These are phyloP conservation scores for Microdochium bolleyi DNA, from an alignment of 2,329 filamentous ascomycete genomes.

Conservation along the genomic window DNA sequence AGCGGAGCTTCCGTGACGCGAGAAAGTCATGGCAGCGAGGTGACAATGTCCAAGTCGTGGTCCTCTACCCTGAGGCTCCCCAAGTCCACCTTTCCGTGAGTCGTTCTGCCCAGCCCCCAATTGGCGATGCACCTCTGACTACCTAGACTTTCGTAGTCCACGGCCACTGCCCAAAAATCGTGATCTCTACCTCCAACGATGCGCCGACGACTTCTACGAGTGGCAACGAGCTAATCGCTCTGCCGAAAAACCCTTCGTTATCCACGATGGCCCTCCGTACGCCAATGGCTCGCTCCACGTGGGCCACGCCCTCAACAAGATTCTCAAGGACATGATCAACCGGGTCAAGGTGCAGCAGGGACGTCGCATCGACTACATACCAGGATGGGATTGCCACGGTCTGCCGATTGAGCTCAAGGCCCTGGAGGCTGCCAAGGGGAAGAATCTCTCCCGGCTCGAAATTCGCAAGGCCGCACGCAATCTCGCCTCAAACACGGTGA, in stretches of 20 bases:
- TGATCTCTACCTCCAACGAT: conserved; percentile 60
- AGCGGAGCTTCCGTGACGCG: no score
- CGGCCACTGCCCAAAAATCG: conserved; percentile 42
- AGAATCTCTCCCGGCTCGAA: conserved; percentile 42
- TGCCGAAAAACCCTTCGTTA: conserved; percentile 55
- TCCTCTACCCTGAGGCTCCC: conserved; percentile 68
- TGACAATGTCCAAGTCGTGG: conserved; percentile 52
- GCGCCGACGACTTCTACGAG: conserved; percentile 79
- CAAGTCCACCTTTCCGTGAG: conserved; percentile 65
- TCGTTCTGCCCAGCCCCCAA: conserved; percentile 1
- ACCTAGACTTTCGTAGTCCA: conserved; percentile 26
- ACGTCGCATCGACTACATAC: conserved; percentile 69
- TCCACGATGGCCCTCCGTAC: conserved; percentile 96
- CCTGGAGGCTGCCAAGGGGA: conserved; percentile 43
- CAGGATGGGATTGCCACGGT: conserved; percentile 97
- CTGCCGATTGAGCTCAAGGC: conserved; percentile 96
- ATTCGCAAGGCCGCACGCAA: conserved; percentile 57
- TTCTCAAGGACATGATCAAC: conserved; percentile 89
- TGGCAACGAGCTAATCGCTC: conserved; percentile 65
- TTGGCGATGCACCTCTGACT: background rate
- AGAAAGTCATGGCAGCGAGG: conserved; percentile 8
- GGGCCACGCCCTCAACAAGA: conserved; percentile 93
- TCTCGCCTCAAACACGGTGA: conserved; percentile 60
- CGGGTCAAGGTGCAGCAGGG: conserved; percentile 74
- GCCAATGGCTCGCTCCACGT: conserved; percentile 89